Conservation (phyloP, 1,284 basidiomycete species). For the Somion occarium region DNA sequence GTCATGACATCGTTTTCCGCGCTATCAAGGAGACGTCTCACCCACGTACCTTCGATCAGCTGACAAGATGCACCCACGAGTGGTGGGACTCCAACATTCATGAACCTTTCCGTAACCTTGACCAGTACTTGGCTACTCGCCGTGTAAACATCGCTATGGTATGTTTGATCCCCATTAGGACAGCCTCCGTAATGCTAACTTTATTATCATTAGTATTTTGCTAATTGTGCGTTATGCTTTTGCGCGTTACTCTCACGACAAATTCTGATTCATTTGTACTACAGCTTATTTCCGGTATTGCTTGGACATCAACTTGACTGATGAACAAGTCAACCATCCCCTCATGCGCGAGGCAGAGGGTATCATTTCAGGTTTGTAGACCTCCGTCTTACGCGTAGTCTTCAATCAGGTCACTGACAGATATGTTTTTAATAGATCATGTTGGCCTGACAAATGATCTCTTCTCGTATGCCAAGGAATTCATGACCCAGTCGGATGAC, state of each 20-base stretch:
- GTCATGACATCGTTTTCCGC: slow-evolving; percentile 9
- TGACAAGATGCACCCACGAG: slow-evolving; percentile 9
- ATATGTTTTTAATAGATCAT: slow-evolving; percentile 1
- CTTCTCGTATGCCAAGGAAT: slow-evolving; percentile 9
- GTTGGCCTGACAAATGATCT: slow-evolving; percentile 8
- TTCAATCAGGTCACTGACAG: too few species aligned
- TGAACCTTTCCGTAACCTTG: slow-evolving; percentile 9
- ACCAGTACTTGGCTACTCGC: slow-evolving; percentile 9
- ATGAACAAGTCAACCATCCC: slow-evolving; percentile 10
- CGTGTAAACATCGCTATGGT: slow-evolving; percentile 10
- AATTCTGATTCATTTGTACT: too few species aligned
- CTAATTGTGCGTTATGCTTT: slow-evolving; percentile 5
- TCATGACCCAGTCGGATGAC: slow-evolving; percentile 8
- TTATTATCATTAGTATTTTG: slow-evolving; percentile 8
- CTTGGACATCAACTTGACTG: slow-evolving; percentile 8
- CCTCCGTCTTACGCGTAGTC: too few species aligned
- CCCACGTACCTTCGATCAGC: slow-evolving; percentile 8
- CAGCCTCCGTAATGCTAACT: neutral
- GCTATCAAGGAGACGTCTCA: slow-evolving; percentile 9
- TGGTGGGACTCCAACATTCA: slow-evolving; percentile 11
- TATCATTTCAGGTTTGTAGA: slow-evolving; percentile 6
- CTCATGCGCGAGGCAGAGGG: slow-evolving; percentile 10
- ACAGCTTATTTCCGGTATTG: slow-evolving; percentile 7
- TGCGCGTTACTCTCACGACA: too few species aligned
- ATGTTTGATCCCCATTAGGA: neutral